Evolutionary conservation across 2,329 filamentous ascomycete species (phyloP).

Genomic region (Fusarium hainanense): DNA sequence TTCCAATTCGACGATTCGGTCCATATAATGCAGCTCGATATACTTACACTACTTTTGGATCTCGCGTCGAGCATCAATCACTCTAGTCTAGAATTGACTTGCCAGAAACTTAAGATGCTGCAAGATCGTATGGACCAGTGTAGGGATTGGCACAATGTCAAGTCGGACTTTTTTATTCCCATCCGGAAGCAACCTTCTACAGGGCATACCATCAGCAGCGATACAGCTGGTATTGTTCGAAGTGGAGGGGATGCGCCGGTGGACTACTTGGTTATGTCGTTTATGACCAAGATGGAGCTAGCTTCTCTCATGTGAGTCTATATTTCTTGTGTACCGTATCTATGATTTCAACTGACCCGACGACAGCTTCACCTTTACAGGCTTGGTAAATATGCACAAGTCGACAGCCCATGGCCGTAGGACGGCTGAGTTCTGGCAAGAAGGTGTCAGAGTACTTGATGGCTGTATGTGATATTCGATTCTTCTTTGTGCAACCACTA

Average conservation of each 20-base stretch:
- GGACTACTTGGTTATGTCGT: conserved; percentile 69
- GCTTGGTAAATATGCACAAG: conserved; percentile 59
- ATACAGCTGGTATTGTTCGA: conserved; percentile 66
- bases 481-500: background rate
- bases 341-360: conserved; percentile 27
- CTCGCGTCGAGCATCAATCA: conserved; percentile 75
- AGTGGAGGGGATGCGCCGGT: conserved; percentile 58
- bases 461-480: conserved; percentile 53
- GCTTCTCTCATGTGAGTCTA: conserved; percentile 65
- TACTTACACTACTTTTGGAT: conserved; percentile 75
- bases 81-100: conserved; percentile 66
- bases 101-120: conserved; percentile 70
- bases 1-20: conserved; percentile 74
- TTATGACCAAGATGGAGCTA: conserved; percentile 69
- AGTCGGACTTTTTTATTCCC: conserved; percentile 65
- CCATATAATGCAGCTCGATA: conserved; percentile 71
- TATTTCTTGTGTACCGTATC: background rate
- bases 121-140: conserved; percentile 71
- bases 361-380: conserved; percentile 65
- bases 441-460: conserved; percentile 59
- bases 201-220: conserved; percentile 64
- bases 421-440: conserved; percentile 55
- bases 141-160: conserved; percentile 60
- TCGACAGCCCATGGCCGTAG: conserved; percentile 49
- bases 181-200: conserved; percentile 63